These are phyloP conservation scores for Cutaneotrichosporon cutaneum DNA, from an alignment of 1,284 basidiomycete genomes.

Conservation along the genomic window DNA sequence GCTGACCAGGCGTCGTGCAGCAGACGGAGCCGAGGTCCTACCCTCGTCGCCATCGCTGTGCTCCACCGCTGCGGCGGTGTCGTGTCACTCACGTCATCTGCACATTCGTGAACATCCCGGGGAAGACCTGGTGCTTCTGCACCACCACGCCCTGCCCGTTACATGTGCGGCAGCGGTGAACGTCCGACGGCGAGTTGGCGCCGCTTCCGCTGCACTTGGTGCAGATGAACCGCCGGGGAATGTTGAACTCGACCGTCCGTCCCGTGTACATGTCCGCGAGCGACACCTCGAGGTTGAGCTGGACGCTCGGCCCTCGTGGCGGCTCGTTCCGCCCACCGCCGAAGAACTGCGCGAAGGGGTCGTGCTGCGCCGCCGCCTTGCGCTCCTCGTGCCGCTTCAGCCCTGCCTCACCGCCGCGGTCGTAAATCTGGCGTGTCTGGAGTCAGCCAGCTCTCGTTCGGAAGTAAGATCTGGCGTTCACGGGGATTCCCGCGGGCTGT, in stretches of 20 bases:
- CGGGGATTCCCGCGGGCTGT: too few species aligned
- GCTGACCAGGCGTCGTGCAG: background rate
- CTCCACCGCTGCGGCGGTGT: background rate
- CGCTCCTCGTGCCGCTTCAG: constrained; percentile 73
- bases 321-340: constrained; percentile 70
- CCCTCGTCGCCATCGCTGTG: background rate
- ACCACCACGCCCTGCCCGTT: constrained; percentile 80
- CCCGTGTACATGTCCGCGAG: constrained; percentile 84
- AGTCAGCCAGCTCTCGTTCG: constrained; percentile 1
- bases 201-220: constrained; percentile 90
- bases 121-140: constrained; percentile 88
- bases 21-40: background rate
- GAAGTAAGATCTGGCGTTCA: background rate
- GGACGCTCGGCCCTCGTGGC: constrained; percentile 69
- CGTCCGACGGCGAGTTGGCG: constrained; percentile 79
- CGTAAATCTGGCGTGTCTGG: constrained; percentile 87
- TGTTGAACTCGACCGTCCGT: constrained; percentile 81
- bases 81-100: constrained; percentile 53
- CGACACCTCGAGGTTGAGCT: constrained; percentile 83
- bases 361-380: constrained; percentile 76
- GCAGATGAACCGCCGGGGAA: constrained; percentile 84
- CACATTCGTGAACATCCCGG: constrained; percentile 74
- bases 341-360: constrained; percentile 89
- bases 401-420: constrained; percentile 88
- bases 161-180: constrained; percentile 76